Percentiles rank a stretch among this genome's conserved stretches.
These are phyloP conservation scores for Colletotrichum orbiculare DNA, from an alignment of 2,329 filamentous ascomycete genomes.

Conservation along the genomic window DNA sequence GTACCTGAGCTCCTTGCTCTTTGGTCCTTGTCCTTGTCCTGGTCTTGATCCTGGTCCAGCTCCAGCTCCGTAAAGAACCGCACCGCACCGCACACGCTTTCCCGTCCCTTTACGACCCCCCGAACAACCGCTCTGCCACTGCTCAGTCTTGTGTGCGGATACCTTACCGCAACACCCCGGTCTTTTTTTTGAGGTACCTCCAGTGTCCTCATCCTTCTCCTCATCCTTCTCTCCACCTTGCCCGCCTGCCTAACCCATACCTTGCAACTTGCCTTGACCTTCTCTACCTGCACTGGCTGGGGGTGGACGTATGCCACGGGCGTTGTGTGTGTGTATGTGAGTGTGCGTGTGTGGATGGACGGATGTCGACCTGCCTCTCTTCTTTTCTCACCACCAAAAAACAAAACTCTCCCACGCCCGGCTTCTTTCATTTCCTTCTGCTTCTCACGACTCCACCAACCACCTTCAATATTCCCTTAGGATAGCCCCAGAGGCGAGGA, in stretches of 20 bases:
- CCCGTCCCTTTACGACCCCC: too few relatives aligned
- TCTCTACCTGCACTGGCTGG: constrained; percentile 26
- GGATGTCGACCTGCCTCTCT: constrained; percentile 37
- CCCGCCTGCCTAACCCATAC: constrained; percentile 8
- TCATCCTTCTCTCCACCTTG: background rate
- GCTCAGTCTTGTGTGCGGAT: constrained; percentile 22
- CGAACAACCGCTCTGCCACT: constrained; percentile 5
- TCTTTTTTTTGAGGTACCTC: constrained; percentile 8
- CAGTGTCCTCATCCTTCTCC: background rate
- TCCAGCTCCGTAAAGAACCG: background rate
- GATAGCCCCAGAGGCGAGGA: constrained; percentile 38
- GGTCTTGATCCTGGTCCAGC: too few relatives aligned
- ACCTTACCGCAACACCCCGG: constrained; percentile 27
- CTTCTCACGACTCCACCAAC: constrained; percentile 49
- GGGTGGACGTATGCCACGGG: constrained; percentile 21
- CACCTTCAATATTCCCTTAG: constrained; percentile 43
- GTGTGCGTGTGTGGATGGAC: constrained; percentile 30
- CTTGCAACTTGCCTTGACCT: constrained; percentile 22
- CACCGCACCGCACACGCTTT: too few relatives aligned
- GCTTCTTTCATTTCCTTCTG: constrained; percentile 42
- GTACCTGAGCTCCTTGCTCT: too few relatives aligned
- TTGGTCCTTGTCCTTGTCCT: too few relatives aligned
- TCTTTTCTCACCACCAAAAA: constrained; percentile 39
- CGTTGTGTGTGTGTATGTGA: too few relatives aligned
- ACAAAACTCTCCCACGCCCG: constrained; percentile 39